These are phyloP conservation scores for Colletotrichum graminicola DNA, from an alignment of 2,329 filamentous ascomycete species.

Conservation along the genomic window DNA sequence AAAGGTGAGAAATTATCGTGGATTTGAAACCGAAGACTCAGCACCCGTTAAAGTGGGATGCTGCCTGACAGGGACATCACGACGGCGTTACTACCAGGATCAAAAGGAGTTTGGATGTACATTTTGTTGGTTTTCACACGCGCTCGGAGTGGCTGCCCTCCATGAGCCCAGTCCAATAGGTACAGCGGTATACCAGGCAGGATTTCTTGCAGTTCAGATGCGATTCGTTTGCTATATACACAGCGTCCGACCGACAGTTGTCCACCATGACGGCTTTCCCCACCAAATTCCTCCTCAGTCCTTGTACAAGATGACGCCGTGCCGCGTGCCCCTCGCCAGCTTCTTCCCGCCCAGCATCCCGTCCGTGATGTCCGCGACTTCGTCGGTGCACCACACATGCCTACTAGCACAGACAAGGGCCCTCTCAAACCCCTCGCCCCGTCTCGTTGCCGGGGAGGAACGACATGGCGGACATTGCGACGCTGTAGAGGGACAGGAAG, in stretches of 20 bases:
- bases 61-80: slow-evolving; percentile 19
- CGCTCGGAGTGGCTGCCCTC: slow-evolving; percentile 5
- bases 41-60: background rate
- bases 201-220: slow-evolving; percentile 11
- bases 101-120: slow-evolving; percentile 25
- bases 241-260: background rate
- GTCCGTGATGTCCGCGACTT: background rate
- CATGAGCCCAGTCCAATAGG: background rate
- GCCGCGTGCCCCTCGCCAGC: background rate
- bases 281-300: background rate
- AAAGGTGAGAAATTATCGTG: background rate
- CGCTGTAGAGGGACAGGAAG: background rate
- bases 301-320: background rate
- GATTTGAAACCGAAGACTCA: background rate
- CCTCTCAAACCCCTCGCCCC: background rate
- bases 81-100: slow-evolving; percentile 31
- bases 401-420: background rate
- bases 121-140: background rate
- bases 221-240: background rate
- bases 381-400: background rate
- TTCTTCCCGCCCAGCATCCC: background rate
- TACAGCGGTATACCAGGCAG: slow-evolving; percentile 30
- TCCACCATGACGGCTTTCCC: background rate
- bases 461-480: background rate
- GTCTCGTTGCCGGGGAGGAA: background rate